Percentiles rank a stretch among this genome's conserved stretches.
Conservation (phyloP, 176 grass and related monocot genomes). For the barley (Hordeum vulgare) region MorexV3_pseudomolecules_assembly NC_058518.1:469653665-469654164, state of each 20-base stretch:
- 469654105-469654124: background rate
- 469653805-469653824: background rate
- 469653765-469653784: background rate
- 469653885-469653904: background rate
- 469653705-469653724: no score
- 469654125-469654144: background rate
- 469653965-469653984: no score
- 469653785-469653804: background rate
- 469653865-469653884: background rate
- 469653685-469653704: no score
- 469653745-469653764: background rate
- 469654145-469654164: background rate
- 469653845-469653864: background rate
- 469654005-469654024: background rate
- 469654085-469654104: no score
- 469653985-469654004: background rate
- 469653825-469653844: no score
- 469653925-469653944: no score
- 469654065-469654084: no score
- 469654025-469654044: no score
- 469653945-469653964: no score
- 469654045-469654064: no score
- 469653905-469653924: background rate
- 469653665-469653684: no score
- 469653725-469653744: no score